Conservation (phyloP, 345 rosid genomes). For the Laguncularia racemosa region DNA sequence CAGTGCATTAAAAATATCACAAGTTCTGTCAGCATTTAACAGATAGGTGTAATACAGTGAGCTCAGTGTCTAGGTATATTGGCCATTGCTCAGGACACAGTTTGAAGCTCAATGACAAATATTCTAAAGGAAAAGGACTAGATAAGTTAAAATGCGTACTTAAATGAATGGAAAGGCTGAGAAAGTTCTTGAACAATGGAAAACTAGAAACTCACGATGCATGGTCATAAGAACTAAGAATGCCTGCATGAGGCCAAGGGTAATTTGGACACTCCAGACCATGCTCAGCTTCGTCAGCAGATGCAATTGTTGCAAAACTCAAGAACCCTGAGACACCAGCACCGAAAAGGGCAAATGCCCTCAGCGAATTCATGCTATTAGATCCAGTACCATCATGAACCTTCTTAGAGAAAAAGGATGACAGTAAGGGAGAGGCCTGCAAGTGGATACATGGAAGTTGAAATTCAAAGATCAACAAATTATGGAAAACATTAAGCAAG, state of each 20-base stretch:
- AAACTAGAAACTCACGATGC: slow-evolving; percentile 70
- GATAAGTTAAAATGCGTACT: neutral
- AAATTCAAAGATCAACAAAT: neutral
- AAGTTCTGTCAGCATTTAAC: too few species aligned
- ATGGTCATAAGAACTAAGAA: slow-evolving; percentile 97
- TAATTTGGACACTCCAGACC: slow-evolving; percentile 76
- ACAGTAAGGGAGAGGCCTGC: slow-evolving; percentile 54
- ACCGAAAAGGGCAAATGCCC: slow-evolving; percentile 63
- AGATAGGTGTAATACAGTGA: too few species aligned
- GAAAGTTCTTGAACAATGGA: neutral
- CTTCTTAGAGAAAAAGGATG: slow-evolving; percentile 62
- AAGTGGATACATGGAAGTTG: neutral
- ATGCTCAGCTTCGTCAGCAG: slow-evolving; percentile 99
- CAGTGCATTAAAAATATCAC: too few species aligned
- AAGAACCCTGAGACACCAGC: slow-evolving; percentile 88
- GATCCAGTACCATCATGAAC: slow-evolving; percentile 51
- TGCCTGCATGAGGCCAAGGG: slow-evolving; percentile 99
- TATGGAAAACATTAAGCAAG: neutral
- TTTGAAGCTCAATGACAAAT: too few species aligned
- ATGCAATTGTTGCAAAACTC: slow-evolving; percentile 64
- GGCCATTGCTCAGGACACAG: too few species aligned
- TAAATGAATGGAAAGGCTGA: neutral
- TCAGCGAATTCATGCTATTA: slow-evolving; percentile 45
- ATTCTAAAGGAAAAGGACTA: too few species aligned
- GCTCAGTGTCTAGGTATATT: neutral